These are phyloP conservation scores for Penicillium salamii DNA, from an alignment of 495 filamentous ascomycete genomes.

Conservation along the genomic window DNA sequence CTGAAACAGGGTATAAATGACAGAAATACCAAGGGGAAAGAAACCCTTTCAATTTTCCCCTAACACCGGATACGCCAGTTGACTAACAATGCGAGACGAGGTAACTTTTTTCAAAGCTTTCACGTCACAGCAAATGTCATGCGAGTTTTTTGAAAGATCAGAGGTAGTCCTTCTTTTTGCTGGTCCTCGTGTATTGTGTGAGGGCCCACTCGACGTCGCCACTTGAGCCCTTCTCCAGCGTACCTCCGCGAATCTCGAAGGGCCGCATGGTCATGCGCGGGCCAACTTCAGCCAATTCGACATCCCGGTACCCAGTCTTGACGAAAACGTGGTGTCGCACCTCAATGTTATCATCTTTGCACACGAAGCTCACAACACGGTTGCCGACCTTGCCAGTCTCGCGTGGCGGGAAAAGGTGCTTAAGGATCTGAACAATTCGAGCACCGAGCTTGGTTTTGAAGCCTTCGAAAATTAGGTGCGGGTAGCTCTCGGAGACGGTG, in stretches of 20 bases:
- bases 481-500: slow-evolving; percentile 91
- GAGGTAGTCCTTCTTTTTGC: slow-evolving; percentile 89
- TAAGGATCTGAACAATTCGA: slow-evolving; percentile 84
- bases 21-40: slow-evolving; percentile 5
- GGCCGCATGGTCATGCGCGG: slow-evolving; percentile 94
- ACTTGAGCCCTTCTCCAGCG: slow-evolving; percentile 82
- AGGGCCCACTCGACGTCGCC: slow-evolving; percentile 97
- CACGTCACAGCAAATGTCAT: slow-evolving; percentile 19
- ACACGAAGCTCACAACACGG: slow-evolving; percentile 89
- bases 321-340: slow-evolving; percentile 81
- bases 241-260: slow-evolving; percentile 93
- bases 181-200: slow-evolving; percentile 90
- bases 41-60: slow-evolving; percentile 16
- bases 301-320: slow-evolving; percentile 78
- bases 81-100: not conserved
- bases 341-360: slow-evolving; percentile 92
- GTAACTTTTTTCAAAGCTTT: slow-evolving; percentile 15
- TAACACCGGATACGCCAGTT: slow-evolving; percentile 24
- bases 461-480: slow-evolving; percentile 92
- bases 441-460: slow-evolving; percentile 82
- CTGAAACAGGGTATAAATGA: slow-evolving; percentile 17
- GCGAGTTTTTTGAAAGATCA: slow-evolving; percentile 38
- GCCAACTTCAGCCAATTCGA: slow-evolving; percentile 92
- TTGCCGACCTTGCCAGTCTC: slow-evolving; percentile 81
- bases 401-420: slow-evolving; percentile 91